phyloP scores from a whole-genome alignment of 2,329 filamentous ascomycete genomes.

The Aureobasidium musti region DNA sequence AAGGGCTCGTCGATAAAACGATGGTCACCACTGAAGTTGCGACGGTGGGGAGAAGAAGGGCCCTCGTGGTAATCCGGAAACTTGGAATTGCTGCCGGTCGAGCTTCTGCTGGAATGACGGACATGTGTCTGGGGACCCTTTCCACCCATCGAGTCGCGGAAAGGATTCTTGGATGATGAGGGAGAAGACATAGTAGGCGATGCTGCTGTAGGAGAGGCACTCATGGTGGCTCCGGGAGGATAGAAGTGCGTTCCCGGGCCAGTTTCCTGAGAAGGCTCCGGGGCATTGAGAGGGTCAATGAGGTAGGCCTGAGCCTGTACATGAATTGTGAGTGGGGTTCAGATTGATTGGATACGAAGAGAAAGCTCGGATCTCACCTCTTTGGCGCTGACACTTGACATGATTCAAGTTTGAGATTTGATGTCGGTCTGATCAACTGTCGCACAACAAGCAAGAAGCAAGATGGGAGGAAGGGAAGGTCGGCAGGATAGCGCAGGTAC shows the following conservation, averaged over 20 bases:
- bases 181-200: slow-evolving; percentile 39
- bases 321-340: slow-evolving; percentile 31
- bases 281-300: slow-evolving; percentile 68
- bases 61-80: slow-evolving; percentile 54
- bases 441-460: slow-evolving; percentile 4
- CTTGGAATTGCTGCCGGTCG: slow-evolving; percentile 57
- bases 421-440: background rate
- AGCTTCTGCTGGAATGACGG: slow-evolving; percentile 44
- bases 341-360: background rate
- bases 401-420: background rate
- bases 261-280: slow-evolving; percentile 67
- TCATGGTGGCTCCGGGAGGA: slow-evolving; percentile 17
- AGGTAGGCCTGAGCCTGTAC: slow-evolving; percentile 65
- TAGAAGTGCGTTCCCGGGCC: slow-evolving; percentile 62
- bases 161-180: slow-evolving; percentile 49
- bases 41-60: slow-evolving; percentile 34
- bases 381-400: slow-evolving; percentile 32
- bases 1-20: slow-evolving; percentile 25
- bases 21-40: slow-evolving; percentile 29
- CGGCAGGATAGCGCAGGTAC: slow-evolving; percentile 24
- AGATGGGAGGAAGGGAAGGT: slow-evolving; percentile 11
- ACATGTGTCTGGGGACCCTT: slow-evolving; percentile 26
- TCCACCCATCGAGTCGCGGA: slow-evolving; percentile 38
- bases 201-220: slow-evolving; percentile 41
- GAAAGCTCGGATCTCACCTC: slow-evolving; percentile 30